These are phyloP conservation scores for Paraconiothyrium brasiliense DNA, from an alignment of 2,329 filamentous ascomycete genomes.

Conservation along the genomic window DNA sequence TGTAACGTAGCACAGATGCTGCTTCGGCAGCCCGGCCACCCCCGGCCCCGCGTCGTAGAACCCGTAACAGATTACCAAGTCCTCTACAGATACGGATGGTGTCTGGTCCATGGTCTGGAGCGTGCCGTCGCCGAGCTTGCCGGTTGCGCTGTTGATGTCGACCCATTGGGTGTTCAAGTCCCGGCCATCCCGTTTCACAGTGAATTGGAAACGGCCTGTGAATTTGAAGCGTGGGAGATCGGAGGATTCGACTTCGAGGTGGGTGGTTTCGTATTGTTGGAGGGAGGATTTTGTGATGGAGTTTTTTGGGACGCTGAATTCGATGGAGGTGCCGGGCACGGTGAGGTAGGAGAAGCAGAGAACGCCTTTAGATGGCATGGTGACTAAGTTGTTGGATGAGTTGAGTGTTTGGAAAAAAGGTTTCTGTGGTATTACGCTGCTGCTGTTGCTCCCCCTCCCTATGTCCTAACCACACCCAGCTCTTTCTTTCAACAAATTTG, in stretches of 20 bases:
- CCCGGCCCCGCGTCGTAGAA: slow-evolving; percentile 61
- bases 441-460: background rate
- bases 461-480: background rate
- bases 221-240: slow-evolving; percentile 57
- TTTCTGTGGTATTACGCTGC: background rate
- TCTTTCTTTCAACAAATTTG: too few species aligned
- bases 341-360: slow-evolving; percentile 45
- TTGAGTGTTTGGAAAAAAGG: background rate
- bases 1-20: slow-evolving; percentile 56
- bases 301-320: slow-evolving; percentile 56
- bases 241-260: slow-evolving; percentile 58
- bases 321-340: slow-evolving; percentile 53
- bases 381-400: slow-evolving; percentile 4
- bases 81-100: slow-evolving; percentile 39
- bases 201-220: slow-evolving; percentile 56
- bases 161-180: slow-evolving; percentile 57
- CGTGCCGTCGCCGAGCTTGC: slow-evolving; percentile 53
- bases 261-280: slow-evolving; percentile 50
- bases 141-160: slow-evolving; percentile 58
- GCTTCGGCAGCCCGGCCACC: slow-evolving; percentile 53
- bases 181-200: slow-evolving; percentile 49
- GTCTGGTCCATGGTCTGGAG: slow-evolving; percentile 46
- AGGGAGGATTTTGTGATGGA: slow-evolving; percentile 41
- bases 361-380: slow-evolving; percentile 49
- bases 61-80: slow-evolving; percentile 57